Percentiles rank a stretch among this genome's conserved stretches.
These are phyloP conservation scores for Cetraspora pellucida DNA, from an alignment of 192 early-diverging fungal species.

Conservation along the genomic window DNA sequence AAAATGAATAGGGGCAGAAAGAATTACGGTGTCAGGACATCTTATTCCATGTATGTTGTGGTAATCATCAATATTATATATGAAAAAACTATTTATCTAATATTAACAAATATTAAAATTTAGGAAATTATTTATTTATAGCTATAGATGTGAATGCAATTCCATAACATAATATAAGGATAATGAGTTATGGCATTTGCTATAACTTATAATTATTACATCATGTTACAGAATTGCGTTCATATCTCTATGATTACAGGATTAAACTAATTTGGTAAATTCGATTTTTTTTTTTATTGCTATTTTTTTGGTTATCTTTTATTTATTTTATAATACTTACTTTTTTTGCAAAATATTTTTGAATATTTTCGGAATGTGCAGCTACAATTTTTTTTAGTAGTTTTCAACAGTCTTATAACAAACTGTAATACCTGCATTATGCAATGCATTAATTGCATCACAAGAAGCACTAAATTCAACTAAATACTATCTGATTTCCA, in stretches of 20 bases:
- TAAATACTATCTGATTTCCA: conserved; percentile 5
- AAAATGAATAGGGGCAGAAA: not conserved
- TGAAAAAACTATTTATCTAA: too few relatives aligned
- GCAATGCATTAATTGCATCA: conserved; percentile 15
- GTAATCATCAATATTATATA: not conserved
- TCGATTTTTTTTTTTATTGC: too few relatives aligned
- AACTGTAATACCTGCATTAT: not conserved
- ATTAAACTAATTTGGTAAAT: too few relatives aligned
- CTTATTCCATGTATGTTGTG: not conserved
- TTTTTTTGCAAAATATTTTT: not conserved
- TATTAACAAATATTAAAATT: too few relatives aligned
- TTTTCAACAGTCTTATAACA: not conserved
- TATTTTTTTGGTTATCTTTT: not conserved
- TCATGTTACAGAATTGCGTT: not conserved
- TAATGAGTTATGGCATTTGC: too few relatives aligned
- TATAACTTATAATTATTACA: too few relatives aligned
- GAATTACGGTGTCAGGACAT: not conserved
- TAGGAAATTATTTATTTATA: too few relatives aligned
- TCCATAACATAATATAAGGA: too few relatives aligned
- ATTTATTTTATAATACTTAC: not conserved
- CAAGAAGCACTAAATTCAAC: not conserved
- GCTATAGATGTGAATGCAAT: too few relatives aligned
- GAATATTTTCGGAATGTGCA: not conserved
- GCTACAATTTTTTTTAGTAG: not conserved
- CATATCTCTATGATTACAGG: too few relatives aligned